phyloP scores from a whole-genome alignment of 164 flowering plant species.

The Nymphaea thermarum region DNA sequence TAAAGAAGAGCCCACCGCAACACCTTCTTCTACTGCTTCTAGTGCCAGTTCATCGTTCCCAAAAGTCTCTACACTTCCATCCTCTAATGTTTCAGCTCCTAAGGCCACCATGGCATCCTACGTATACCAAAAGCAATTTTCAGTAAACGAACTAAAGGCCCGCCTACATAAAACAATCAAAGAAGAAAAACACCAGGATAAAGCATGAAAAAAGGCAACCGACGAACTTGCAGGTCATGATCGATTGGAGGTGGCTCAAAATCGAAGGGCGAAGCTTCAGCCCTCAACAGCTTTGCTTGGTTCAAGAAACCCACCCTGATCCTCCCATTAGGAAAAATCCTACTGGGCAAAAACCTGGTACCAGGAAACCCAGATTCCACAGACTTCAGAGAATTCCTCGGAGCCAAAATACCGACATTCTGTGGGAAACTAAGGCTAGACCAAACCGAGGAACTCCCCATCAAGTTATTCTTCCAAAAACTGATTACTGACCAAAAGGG shows the following conservation, averaged over 20 bases:
- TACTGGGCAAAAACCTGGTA: no score
- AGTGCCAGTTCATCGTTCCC: constrained; percentile 10
- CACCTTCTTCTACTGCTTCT: constrained; percentile 7
- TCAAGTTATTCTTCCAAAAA: no score
- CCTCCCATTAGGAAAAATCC: no score
- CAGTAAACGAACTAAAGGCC: background rate
- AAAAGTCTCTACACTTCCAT: constrained; percentile 10
- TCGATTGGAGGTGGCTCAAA: background rate
- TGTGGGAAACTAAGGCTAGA: no score
- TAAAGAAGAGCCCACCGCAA: constrained; percentile 6
- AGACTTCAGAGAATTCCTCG: no score
- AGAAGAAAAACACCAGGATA: background rate
- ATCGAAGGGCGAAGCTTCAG: background rate
- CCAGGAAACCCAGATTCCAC: no score
- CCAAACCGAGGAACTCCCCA: no score
- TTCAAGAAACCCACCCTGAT: no score
- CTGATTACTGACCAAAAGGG: no score
- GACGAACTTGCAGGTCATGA: background rate
- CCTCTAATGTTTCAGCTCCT: constrained; percentile 6
- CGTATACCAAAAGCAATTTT: background rate
- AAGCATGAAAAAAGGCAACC: background rate
- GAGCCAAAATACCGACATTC: no score
- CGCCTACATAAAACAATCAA: background rate
- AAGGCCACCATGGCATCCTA: constrained; percentile 6
- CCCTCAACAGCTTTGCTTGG: no score